Conservation (phyloP, 2,329 filamentous ascomycete species). For the Nectriaceae sp. region DNA sequence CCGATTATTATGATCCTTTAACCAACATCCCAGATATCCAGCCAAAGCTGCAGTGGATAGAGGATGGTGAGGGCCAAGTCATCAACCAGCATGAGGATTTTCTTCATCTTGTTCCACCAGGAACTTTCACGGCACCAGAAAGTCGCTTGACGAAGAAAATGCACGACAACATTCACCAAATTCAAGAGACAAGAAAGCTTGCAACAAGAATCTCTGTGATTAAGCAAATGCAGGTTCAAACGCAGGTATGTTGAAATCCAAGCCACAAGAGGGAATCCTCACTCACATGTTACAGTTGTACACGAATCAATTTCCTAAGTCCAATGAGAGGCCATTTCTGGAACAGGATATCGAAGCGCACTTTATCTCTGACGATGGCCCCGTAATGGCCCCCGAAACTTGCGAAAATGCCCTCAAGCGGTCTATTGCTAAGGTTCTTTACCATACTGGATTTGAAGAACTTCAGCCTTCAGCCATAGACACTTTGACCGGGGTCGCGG, state of each 20-base stretch:
- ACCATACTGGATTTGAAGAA: constrained; percentile 95
- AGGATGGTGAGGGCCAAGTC: constrained; percentile 85
- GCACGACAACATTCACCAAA: constrained; percentile 87
- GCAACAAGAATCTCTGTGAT: constrained; percentile 96
- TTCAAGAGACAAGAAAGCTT: constrained; percentile 95
- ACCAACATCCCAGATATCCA: constrained; percentile 84
- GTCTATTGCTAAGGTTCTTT: constrained; percentile 92
- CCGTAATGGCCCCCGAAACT: constrained; percentile 81
- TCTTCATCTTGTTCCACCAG: constrained; percentile 73
- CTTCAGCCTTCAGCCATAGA: constrained; percentile 94
- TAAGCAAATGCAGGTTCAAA: constrained; percentile 99
- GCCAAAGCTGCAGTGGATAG: constrained; percentile 78
- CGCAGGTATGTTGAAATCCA: constrained; percentile 64
- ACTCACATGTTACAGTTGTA: constrained; percentile 66
- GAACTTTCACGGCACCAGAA: constrained; percentile 73
- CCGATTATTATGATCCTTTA: constrained; percentile 91
- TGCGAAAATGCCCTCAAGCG: constrained; percentile 85
- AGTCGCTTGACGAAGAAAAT: constrained; percentile 77
- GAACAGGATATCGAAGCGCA: constrained; percentile 88
- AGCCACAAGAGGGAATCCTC: constrained; percentile 6
- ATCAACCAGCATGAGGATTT: constrained; percentile 87
- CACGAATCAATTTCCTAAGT: constrained; percentile 97
- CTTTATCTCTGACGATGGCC: constrained; percentile 84
- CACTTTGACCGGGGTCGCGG: constrained; percentile 83
- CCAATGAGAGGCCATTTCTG: constrained; percentile 84